phyloP scores from a whole-genome alignment of 2,329 filamentous ascomycete genomes.

The Aureobasidium sp. region DNA sequence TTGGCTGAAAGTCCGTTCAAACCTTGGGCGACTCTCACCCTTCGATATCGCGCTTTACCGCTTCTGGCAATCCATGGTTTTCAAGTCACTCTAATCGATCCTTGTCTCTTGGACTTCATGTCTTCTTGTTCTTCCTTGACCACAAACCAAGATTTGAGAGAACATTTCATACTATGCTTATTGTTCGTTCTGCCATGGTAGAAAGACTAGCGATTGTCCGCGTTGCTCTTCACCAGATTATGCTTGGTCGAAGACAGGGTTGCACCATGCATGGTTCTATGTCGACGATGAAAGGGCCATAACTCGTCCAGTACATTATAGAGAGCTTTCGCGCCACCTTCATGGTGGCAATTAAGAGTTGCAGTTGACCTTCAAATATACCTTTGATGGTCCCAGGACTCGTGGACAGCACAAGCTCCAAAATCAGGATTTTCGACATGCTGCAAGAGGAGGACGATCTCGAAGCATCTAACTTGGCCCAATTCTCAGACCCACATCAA shows the following conservation, averaged over 20 bases:
- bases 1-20: background rate
- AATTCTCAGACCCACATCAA: too few species aligned
- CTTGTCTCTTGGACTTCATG: background rate
- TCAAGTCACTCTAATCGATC: background rate
- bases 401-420: too few species aligned
- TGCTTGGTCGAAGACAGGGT: background rate
- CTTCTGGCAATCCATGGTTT: background rate
- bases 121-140: background rate
- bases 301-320: background rate
- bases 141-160: too few species aligned
- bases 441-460: background rate
- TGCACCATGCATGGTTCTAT: background rate
- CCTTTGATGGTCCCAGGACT: too few species aligned
- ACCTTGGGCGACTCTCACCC: conserved; percentile 8
- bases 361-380: background rate
- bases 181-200: background rate
- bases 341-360: background rate
- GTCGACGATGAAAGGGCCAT: background rate
- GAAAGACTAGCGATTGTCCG: background rate
- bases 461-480: too few species aligned
- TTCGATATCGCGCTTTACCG: background rate
- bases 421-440: background rate
- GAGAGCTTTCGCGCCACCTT: background rate
- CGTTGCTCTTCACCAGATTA: background rate
- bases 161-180: background rate